phyloP scores from a whole-genome alignment of 805 yeast genomes.

The Kuraishia floccosa region DNA sequence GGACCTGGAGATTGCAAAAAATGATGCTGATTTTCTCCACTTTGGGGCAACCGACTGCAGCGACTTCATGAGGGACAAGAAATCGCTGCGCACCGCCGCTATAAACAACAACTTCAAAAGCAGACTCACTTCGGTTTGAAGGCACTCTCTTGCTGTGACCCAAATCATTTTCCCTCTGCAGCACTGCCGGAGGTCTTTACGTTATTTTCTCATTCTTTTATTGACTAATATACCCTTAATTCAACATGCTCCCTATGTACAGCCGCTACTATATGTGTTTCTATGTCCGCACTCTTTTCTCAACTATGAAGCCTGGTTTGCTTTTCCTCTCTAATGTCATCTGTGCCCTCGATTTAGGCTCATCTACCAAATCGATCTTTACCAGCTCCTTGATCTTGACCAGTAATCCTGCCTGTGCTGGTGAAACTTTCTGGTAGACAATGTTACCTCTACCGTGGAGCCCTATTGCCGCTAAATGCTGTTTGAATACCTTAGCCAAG shows the following conservation, averaged over 20 bases:
- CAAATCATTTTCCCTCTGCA: too few relatives aligned
- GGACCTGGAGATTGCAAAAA: conserved; percentile 16
- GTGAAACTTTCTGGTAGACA: conserved; percentile 61
- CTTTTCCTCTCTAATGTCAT: conserved; percentile 45
- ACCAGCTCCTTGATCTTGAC: conserved; percentile 80
- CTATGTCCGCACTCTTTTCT: too few relatives aligned
- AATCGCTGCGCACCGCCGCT: conserved; percentile 2
- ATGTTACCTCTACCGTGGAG: conserved; percentile 63
- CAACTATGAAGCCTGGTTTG: conserved; percentile 52
- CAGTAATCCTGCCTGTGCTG: conserved; percentile 78
- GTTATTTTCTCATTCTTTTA: too few relatives aligned
- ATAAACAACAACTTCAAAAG: conserved; percentile 3
- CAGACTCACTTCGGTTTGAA: not conserved
- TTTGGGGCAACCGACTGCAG: too few relatives aligned
- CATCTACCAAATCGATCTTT: conserved; percentile 61
- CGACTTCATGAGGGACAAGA: too few relatives aligned
- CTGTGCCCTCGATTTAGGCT: conserved; percentile 35
- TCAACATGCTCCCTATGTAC: too few relatives aligned
- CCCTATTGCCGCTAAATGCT: conserved; percentile 64
- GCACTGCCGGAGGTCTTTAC: too few relatives aligned
- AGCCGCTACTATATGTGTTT: too few relatives aligned
- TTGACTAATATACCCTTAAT: too few relatives aligned
- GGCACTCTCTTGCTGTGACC: too few relatives aligned
- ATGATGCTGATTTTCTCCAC: too few relatives aligned
- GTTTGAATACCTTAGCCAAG: conserved; percentile 55